A percentile compares a stretch with the other conserved stretches of the same genome.
Conservation (phyloP, 148 eudicot species). For the Tetragonia tetragonoides region DNA sequence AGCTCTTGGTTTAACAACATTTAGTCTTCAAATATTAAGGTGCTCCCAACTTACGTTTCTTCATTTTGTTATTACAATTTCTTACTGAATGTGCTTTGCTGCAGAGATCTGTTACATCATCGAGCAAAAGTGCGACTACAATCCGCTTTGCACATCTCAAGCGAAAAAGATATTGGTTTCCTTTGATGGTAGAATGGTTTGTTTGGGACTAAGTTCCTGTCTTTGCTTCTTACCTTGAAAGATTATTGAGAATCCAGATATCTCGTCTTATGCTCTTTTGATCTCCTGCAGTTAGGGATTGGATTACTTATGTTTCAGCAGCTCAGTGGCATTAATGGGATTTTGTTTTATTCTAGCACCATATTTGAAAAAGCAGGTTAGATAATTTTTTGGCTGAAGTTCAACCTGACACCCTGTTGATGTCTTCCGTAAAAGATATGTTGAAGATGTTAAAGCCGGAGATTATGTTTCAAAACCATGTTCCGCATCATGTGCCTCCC, state of each 20-base stretch:
- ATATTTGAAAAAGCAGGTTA: slow-evolving; percentile 83
- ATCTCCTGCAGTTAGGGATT: slow-evolving; percentile 58
- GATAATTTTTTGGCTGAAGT: slow-evolving; percentile 11
- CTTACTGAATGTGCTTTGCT: slow-evolving; percentile 19
- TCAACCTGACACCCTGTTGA: neutral
- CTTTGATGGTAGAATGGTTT: slow-evolving; percentile 73
- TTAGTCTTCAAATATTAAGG: neutral
- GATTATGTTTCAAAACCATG: neutral
- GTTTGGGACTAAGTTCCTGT: slow-evolving; percentile 16
- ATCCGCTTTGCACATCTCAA: slow-evolving; percentile 57
- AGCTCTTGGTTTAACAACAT: no score
- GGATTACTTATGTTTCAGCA: slow-evolving; percentile 88
- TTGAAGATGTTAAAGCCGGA: neutral
- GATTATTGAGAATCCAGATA: neutral
- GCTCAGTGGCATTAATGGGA: slow-evolving; percentile 83
- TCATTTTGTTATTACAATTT: neutral
- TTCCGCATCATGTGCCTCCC: slow-evolving; percentile 5
- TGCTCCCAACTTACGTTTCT: neutral
- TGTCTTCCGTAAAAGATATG: neutral
- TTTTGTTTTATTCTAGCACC: slow-evolving; percentile 74
- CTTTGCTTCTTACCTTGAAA: slow-evolving; percentile 3
- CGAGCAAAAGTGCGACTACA: slow-evolving; percentile 50
- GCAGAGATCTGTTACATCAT: slow-evolving; percentile 72
- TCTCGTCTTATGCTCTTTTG: slow-evolving; percentile 13
- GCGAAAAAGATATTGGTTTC: slow-evolving; percentile 69